Conservation (phyloP, 2,329 filamentous ascomycete genomes). For the Myriosclerotinia curreyana region DNA sequence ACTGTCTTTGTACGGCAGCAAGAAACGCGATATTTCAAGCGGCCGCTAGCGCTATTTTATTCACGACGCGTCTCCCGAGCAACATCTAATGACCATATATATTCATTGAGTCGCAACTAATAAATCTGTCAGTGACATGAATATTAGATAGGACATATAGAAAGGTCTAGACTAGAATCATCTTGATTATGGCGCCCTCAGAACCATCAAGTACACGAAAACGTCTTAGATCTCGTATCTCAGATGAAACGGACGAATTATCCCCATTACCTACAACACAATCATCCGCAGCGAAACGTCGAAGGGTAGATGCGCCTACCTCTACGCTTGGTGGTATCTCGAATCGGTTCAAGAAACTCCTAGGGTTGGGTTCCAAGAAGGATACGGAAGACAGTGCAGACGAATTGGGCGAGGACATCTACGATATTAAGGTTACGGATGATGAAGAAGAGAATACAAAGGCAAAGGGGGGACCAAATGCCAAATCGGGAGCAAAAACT, state of each 20-base stretch:
- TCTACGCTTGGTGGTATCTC: constrained; percentile 11
- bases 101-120: background rate
- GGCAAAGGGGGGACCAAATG: background rate
- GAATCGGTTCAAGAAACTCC: constrained; percentile 11
- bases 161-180: background rate
- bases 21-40: background rate
- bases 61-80: constrained; percentile 19
- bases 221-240: constrained; percentile 19
- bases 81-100: background rate
- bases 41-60: constrained; percentile 15
- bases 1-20: background rate
- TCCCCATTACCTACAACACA: constrained; percentile 19
- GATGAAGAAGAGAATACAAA: constrained; percentile 22
- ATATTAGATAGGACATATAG: background rate
- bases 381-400: constrained; percentile 10
- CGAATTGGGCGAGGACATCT: constrained; percentile 22
- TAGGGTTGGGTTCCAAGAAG: constrained; percentile 11
- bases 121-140: constrained; percentile 3
- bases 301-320: constrained; percentile 14
- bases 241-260: constrained; percentile 19
- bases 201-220: constrained; percentile 19
- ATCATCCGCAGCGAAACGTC: constrained; percentile 19
- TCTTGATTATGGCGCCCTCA: constrained; percentile 13
- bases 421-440: constrained; percentile 20
- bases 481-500: background rate